A percentile compares a stretch with the other conserved stretches of the same genome.
phyloP scores from a whole-genome alignment of 1,139 yeast genomes.

The Arxiozyma slooffiae region DNA sequence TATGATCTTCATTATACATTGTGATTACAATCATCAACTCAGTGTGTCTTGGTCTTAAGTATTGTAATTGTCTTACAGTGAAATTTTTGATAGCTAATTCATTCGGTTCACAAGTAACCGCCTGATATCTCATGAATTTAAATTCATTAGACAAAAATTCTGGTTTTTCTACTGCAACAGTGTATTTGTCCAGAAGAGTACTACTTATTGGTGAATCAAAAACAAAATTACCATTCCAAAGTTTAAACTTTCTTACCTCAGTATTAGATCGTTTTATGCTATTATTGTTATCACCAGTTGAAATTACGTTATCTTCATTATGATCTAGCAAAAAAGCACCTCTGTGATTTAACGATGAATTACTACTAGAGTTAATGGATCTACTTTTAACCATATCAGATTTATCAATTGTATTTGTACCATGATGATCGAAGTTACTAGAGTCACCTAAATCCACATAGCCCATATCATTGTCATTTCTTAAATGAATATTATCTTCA shows the following conservation, averaged over 20 bases:
- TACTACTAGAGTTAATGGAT: slow-evolving; percentile 5
- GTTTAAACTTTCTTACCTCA: slow-evolving; percentile 25
- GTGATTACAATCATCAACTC: slow-evolving; percentile 85
- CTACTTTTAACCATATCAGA: slow-evolving; percentile 13
- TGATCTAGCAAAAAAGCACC: background rate
- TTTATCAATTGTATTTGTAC: slow-evolving; percentile 20
- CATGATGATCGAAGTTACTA: slow-evolving; percentile 12
- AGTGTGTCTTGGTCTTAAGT: slow-evolving; percentile 63
- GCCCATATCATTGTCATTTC: slow-evolving; percentile 5
- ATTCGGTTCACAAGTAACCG: slow-evolving; percentile 77
- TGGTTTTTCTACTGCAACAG: slow-evolving; percentile 32
- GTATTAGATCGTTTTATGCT: slow-evolving; percentile 20
- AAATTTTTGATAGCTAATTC: slow-evolving; percentile 67
- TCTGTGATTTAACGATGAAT: slow-evolving; percentile 14
- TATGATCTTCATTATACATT: slow-evolving; percentile 89
- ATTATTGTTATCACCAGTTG: slow-evolving; percentile 10
- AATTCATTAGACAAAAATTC: slow-evolving; percentile 56
- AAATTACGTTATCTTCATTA: background rate
- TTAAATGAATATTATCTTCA: background rate
- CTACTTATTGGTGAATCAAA: slow-evolving; percentile 59
- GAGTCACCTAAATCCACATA: slow-evolving; percentile 26
- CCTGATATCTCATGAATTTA: slow-evolving; percentile 72
- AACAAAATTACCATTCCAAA: slow-evolving; percentile 50
- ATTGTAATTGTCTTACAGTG: slow-evolving; percentile 61
- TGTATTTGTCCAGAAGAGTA: slow-evolving; percentile 42